These are phyloP conservation scores for Kodamaea hsintzibuensis DNA, from an alignment of 805 yeast species.

Conservation along the genomic window DNA sequence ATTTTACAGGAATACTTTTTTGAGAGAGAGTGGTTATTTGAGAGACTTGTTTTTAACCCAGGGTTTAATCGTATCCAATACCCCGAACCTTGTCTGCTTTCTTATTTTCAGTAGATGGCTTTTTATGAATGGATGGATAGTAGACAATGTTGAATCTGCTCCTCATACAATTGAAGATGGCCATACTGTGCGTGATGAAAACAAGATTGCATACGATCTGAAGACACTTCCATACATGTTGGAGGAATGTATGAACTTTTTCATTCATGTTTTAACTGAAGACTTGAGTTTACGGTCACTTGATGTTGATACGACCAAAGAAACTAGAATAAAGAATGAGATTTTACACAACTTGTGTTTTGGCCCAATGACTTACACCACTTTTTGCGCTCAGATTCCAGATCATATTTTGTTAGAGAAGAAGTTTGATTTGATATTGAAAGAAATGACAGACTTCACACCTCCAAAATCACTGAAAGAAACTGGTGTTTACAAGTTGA, in stretches of 20 bases:
- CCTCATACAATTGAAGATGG: conserved; percentile 1
- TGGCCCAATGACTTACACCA: conserved; percentile 69
- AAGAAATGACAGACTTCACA: conserved; percentile 32
- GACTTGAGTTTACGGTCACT: conserved; percentile 56
- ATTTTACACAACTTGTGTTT: conserved; percentile 84
- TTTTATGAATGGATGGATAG: conserved; percentile 39
- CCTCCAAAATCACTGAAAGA: conserved; percentile 38
- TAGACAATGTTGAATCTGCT: neutral
- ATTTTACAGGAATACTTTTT: conserved; percentile 73
- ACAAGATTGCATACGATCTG: conserved; percentile 37
- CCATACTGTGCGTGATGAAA: conserved; percentile 30
- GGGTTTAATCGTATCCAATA: conserved; percentile 49
- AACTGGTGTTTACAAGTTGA: conserved; percentile 37
- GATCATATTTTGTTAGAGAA: conserved; percentile 76
- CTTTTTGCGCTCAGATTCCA: conserved; percentile 66
- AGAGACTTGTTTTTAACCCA: conserved; percentile 79
- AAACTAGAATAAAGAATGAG: conserved; percentile 59
- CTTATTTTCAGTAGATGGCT: conserved; percentile 73
- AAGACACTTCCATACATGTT: conserved; percentile 61
- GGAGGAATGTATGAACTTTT: conserved; percentile 73
- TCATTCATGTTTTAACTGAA: conserved; percentile 70
- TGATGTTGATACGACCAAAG: conserved; percentile 48
- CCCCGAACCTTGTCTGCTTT: conserved; percentile 56
- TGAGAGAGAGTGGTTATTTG: conserved; percentile 79
- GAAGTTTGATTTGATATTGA: conserved; percentile 58